Evolutionary conservation across 2,329 filamentous ascomycete species (phyloP).

Genomic region (Cytospora schulzeri): DNA sequence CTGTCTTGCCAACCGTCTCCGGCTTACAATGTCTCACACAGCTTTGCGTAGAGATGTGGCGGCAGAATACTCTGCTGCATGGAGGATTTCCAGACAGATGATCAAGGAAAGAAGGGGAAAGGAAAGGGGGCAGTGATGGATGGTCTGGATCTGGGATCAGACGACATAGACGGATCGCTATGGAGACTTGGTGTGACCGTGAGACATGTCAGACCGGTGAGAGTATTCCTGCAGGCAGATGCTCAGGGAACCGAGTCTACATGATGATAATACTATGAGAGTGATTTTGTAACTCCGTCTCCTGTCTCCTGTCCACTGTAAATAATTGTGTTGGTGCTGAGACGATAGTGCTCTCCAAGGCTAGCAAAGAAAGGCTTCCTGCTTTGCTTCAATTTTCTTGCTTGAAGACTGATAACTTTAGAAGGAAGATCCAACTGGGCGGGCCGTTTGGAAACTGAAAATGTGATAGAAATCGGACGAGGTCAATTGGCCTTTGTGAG

Average conservation of each 20-base stretch:
- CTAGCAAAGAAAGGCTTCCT: too few relatives aligned
- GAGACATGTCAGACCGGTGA: slow-evolving; percentile 1
- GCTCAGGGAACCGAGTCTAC: not conserved
- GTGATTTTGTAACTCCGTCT: too few relatives aligned
- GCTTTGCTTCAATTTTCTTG: not conserved
- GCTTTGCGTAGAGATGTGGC: not conserved
- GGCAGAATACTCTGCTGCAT: not conserved
- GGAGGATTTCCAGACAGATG: too few relatives aligned
- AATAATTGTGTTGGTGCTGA: too few relatives aligned
- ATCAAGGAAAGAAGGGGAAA: not conserved
- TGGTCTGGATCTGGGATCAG: not conserved
- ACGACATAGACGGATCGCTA: not conserved
- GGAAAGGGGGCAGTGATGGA: not conserved
- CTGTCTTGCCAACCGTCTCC: not conserved
- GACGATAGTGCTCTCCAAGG: too few relatives aligned
- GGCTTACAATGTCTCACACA: not conserved
- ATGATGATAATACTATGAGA: too few relatives aligned
- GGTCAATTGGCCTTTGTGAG: too few relatives aligned
- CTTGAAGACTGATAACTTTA: not conserved
- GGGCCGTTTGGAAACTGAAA: not conserved
- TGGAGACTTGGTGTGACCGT: not conserved
- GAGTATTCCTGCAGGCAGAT: not conserved
- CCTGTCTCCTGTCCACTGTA: not conserved
- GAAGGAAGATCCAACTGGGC: not conserved
- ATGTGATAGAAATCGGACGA: too few relatives aligned